A percentile compares a stretch with the other conserved stretches of the same genome.
phyloP scores from a whole-genome alignment of 768 basidiomycete genomes.

The Tulasnella sp. region DNA sequence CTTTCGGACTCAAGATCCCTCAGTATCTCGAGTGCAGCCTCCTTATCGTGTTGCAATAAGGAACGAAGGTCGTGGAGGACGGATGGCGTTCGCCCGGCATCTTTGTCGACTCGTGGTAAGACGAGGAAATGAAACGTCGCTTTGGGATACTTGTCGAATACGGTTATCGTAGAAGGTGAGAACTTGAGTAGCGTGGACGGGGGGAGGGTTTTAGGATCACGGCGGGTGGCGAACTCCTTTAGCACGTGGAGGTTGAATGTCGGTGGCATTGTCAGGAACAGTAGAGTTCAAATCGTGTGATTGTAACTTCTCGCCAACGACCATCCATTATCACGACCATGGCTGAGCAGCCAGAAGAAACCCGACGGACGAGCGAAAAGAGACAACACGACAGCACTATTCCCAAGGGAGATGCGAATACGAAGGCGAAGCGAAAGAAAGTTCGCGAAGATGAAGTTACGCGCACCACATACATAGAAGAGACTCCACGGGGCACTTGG shows the following conservation, averaged over 20 bases:
- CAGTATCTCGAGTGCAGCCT: constrained; percentile 40
- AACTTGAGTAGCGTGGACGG: constrained; percentile 47
- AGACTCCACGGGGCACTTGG: too few species aligned
- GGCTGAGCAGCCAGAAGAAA: too few species aligned
- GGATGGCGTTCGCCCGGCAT: constrained; percentile 24
- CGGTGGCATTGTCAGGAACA: not conserved
- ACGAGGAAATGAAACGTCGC: constrained; percentile 80
- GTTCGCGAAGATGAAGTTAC: too few species aligned
- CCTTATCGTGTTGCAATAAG: constrained; percentile 43
- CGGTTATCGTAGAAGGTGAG: constrained; percentile 42
- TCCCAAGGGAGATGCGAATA: too few species aligned
- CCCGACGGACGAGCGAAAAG: too few species aligned
- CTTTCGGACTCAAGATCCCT: constrained; percentile 40
- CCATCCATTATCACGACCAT: too few species aligned
- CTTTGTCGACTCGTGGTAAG: constrained; percentile 47
- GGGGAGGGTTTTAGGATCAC: constrained; percentile 42
- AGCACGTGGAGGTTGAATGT: not conserved
- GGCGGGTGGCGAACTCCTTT: constrained; percentile 39
- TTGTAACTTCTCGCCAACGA: too few species aligned
- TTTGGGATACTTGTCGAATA: constrained; percentile 71
- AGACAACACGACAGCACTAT: too few species aligned
- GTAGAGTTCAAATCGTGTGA: too few species aligned
- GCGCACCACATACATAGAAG: too few species aligned
- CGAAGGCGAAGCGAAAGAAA: too few species aligned
- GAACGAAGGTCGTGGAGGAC: constrained; percentile 38